Evolutionary conservation across 352 stramenopile species (phyloP).

Genomic region (Detonula confervacea): DNA sequence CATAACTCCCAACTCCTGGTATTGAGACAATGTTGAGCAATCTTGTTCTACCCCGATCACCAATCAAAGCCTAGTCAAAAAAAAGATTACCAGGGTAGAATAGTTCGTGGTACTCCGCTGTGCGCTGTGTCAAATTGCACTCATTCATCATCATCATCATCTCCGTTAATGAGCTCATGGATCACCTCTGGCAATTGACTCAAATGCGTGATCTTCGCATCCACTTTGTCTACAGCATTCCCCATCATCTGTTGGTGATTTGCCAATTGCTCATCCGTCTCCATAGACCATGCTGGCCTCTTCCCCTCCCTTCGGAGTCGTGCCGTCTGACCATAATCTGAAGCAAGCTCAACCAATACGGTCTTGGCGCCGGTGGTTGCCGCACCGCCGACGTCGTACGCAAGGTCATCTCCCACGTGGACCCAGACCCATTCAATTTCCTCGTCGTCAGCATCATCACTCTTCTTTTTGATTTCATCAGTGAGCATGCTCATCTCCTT

Average conservation of each 20-base stretch:
- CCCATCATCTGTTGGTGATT: conserved; percentile 71
- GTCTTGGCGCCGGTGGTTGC: conserved; percentile 79
- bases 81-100: background rate
- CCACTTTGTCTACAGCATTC: conserved; percentile 64
- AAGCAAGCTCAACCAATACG: conserved; percentile 76
- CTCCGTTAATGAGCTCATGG: conserved; percentile 68
- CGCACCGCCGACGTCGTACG: conserved; percentile 81
- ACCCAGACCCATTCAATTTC: conserved; percentile 78
- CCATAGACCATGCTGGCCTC: conserved; percentile 71
- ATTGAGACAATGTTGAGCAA: too few relatives aligned
- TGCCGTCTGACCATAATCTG: conserved; percentile 72
- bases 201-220: conserved; percentile 72
- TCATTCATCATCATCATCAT: conserved; percentile 21
- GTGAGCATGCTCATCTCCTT: conserved; percentile 64
- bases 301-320: conserved; percentile 36
- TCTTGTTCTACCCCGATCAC: too few relatives aligned
- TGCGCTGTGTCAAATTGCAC: too few relatives aligned
- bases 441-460: conserved; percentile 40
- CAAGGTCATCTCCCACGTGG: conserved; percentile 85
- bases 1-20: too few relatives aligned
- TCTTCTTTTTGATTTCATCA: conserved; percentile 52
- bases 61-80: too few relatives aligned
- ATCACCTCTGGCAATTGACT: conserved; percentile 81
- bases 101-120: too few relatives aligned
- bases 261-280: conserved; percentile 63